Conservation (phyloP, 768 basidiomycete species). For the Xerocomus brunneocitrinus region DNA sequence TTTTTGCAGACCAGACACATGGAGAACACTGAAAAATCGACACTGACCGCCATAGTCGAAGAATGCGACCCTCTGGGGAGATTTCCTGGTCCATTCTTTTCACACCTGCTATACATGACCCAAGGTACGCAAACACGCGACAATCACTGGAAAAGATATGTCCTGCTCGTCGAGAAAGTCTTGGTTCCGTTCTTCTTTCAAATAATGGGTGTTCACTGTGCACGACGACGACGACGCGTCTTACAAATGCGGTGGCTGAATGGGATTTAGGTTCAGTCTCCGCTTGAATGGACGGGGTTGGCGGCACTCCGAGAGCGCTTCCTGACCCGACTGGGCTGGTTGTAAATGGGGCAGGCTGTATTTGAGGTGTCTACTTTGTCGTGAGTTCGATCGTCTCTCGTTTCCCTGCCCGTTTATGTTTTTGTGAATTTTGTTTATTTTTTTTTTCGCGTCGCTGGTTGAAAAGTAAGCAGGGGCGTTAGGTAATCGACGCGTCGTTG, state of each 20-base stretch:
- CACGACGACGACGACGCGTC: slow-evolving; percentile 9
- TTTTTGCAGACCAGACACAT: neutral
- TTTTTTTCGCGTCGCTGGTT: slow-evolving; percentile 22
- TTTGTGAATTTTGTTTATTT: neutral
- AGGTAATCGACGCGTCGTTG: slow-evolving; percentile 33
- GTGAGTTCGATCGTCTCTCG: neutral
- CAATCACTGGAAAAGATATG: neutral
- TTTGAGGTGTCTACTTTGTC: neutral
- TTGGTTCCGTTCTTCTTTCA: neutral
- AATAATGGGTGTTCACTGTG: slow-evolving; percentile 2
- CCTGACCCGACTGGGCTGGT: slow-evolving; percentile 9
- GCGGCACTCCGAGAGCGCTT: neutral
- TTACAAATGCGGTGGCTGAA: slow-evolving; percentile 6
- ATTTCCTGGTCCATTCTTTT: neutral
- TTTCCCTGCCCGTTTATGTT: neutral
- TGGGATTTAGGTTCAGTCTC: slow-evolving; percentile 8
- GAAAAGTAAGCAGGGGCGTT: slow-evolving; percentile 20
- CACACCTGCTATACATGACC: neutral
- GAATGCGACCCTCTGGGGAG: neutral
- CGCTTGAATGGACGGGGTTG: slow-evolving; percentile 8
- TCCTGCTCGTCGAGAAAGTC: neutral
- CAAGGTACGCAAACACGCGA: neutral
- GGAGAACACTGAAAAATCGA: neutral
- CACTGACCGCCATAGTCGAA: neutral
- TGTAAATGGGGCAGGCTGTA: slow-evolving; percentile 6